Evolutionary conservation across 2,329 filamentous ascomycete genomes (phyloP).

Genomic region (Chaetomium sp.): DNA sequence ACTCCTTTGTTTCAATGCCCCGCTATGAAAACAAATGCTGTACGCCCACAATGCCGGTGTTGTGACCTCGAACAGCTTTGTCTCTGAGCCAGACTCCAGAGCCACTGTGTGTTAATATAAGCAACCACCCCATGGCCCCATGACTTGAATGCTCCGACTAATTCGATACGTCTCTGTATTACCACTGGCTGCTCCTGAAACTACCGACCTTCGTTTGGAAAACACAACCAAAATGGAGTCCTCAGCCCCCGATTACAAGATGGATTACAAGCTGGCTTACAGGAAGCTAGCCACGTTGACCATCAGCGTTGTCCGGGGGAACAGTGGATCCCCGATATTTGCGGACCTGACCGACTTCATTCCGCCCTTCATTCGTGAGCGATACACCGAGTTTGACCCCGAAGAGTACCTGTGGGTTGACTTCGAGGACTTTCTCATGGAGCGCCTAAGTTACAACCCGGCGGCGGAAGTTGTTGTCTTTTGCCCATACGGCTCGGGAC

Average conservation of each 20-base stretch:
- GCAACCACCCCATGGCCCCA: not conserved
- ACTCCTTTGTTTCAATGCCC: not conserved
- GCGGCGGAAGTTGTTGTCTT: conserved; percentile 4
- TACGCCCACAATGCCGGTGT: not conserved
- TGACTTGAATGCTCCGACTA: not conserved
- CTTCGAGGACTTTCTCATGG: not conserved
- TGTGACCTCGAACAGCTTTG: not conserved
- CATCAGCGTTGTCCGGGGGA: conserved; percentile 12
- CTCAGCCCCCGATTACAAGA: not conserved
- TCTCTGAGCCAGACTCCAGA: not conserved
- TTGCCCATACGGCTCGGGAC: not conserved
- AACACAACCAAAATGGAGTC: not conserved
- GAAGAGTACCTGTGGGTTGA: not conserved
- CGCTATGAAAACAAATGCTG: not conserved
- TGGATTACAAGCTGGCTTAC: too few relatives aligned
- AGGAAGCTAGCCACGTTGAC: conserved; percentile 8
- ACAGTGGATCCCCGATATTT: too few relatives aligned
- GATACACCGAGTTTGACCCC: not conserved
- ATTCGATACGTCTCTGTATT: not conserved
- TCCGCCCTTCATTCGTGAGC: not conserved
- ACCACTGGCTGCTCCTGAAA: not conserved
- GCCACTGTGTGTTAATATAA: not conserved
- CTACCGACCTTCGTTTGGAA: not conserved
- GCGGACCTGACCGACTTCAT: conserved; percentile 9
- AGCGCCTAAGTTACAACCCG: not conserved